Base-by-base conservation (phyloP, 441 rosid genomes). In the Iberis amara region DNA sequence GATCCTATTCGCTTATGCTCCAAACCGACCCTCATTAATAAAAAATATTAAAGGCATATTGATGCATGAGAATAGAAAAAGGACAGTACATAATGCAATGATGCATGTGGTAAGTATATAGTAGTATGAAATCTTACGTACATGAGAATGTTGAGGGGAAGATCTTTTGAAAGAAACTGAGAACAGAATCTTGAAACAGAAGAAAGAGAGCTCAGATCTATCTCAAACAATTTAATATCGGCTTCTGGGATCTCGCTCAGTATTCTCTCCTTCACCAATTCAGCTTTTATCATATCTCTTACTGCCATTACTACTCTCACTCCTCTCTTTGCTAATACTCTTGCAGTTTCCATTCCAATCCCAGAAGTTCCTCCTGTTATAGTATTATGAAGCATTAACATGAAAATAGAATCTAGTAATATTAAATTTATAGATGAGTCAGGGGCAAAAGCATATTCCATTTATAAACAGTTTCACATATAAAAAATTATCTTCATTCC, bases 111-210 rank as follows among this genome's bases (percentile, higher is more conserved):
- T 12, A 18, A 18, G 21, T 42, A 18, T 49, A 15, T 38, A 52
- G 28, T 18, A 18, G 21, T 18, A 18, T 39, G 40, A 24, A 24
- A 24, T 2, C 30, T 7, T n/a, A 73, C 94, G 73, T 55, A 87
- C 96, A 91, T 81, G 63, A 91, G 96, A 64, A 91, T 76, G 68
- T 87, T 77, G 15, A 91, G 85, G 8, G 96, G 95, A 1, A 83
- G 71, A 3, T 75, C 81, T n/a, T 83, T 77, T 9, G 85, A 71
- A 8, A 81, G 73, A 67, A 90, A 90, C 42, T 78, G 65, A 21
- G 77, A 61, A 59, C 78, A 82, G 59, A 90, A 90, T 75, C 85
- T 78, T 21, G 56, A 45, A 12, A 85, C 79, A 26, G 98, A 91
- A 62, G 85, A 78, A 39, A 87, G 66, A n/a, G 94, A 91, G 55